Evolutionary conservation across 129 eudicot genomes (phyloP).

Genomic region (Gnaphalium uliginosum): DNA sequence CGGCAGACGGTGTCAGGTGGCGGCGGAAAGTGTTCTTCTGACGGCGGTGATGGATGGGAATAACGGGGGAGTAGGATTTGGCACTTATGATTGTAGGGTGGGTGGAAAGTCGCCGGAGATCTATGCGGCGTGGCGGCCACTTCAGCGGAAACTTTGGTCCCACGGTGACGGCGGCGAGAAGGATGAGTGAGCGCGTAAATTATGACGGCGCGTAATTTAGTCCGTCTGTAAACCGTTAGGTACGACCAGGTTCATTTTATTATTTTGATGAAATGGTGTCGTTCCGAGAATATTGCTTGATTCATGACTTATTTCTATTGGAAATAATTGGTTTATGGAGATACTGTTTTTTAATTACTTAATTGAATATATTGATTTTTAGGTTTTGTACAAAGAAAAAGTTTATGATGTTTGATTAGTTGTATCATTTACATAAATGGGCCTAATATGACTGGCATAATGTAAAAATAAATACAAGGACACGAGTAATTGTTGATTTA

Average conservation of each 20-base stretch:
- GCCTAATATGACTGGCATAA: too few relatives aligned
- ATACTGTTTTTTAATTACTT: neutral
- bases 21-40: conserved; percentile 39
- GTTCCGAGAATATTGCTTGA: conserved; percentile 20
- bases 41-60: conserved; percentile 36
- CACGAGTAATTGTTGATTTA: too few relatives aligned
- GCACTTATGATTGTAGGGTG: conserved; percentile 52
- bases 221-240: conserved; percentile 15
- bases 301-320: conserved; percentile 29
- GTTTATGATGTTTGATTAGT: neutral
- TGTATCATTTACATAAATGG: neutral
- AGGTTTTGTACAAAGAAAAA: conserved; percentile 7
- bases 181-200: conserved; percentile 36
- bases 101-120: conserved; percentile 45
- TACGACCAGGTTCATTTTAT: conserved; percentile 22
- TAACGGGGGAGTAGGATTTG: conserved; percentile 41
- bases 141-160: conserved; percentile 22
- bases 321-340: conserved; percentile 28
- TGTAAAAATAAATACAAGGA: too few relatives aligned
- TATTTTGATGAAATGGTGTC: conserved; percentile 23
- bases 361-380: neutral
- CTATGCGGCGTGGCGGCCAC: conserved; percentile 60
- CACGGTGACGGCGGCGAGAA: conserved; percentile 38
- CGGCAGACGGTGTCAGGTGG: conserved; percentile 22
- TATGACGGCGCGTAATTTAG: neutral